Evolutionary conservation across 2,329 filamentous ascomycete genomes (phyloP).

Genomic region (Akanthomyces muscarius): DNA sequence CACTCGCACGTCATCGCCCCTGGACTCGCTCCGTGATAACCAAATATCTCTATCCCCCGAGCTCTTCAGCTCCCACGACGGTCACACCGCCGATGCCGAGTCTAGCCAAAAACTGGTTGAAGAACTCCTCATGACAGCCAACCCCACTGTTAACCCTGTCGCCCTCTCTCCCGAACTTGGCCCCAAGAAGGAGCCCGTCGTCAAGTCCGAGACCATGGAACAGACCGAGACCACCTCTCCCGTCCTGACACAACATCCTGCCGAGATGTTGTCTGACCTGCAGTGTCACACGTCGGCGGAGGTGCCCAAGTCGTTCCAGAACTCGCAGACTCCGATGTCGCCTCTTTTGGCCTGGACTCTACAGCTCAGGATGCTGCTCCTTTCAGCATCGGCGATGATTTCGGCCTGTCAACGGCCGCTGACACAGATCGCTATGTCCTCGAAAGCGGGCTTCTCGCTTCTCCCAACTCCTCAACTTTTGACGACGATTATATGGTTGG

Average conservation of each 20-base stretch:
- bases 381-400: slow-evolving; percentile 66
- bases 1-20: slow-evolving; percentile 38
- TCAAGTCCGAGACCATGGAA: slow-evolving; percentile 21
- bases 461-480: slow-evolving; percentile 62
- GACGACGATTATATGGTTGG: slow-evolving; percentile 64
- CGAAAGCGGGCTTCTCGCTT: slow-evolving; percentile 73
- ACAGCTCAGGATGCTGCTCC: slow-evolving; percentile 57
- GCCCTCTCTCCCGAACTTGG: slow-evolving; percentile 56
- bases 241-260: slow-evolving; percentile 99
- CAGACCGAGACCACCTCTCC: slow-evolving; percentile 48
- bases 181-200: slow-evolving; percentile 44
- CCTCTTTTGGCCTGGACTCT: slow-evolving; percentile 44
- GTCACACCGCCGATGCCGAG: slow-evolving; percentile 29
- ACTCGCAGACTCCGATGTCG: slow-evolving; percentile 37
- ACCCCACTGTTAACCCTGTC: slow-evolving; percentile 56
- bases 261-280: slow-evolving; percentile 99
- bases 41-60: slow-evolving; percentile 56
- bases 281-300: slow-evolving; percentile 96
- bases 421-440: slow-evolving; percentile 70
- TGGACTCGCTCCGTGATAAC: slow-evolving; percentile 41
- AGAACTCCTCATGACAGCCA: slow-evolving; percentile 41
- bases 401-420: slow-evolving; percentile 64
- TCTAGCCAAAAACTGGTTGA: slow-evolving; percentile 37
- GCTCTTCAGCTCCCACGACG: slow-evolving; percentile 50
- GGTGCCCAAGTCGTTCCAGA: slow-evolving; percentile 45